Conservation (phyloP, 768 basidiomycete species). For the Dentipellis sp. region DNA sequence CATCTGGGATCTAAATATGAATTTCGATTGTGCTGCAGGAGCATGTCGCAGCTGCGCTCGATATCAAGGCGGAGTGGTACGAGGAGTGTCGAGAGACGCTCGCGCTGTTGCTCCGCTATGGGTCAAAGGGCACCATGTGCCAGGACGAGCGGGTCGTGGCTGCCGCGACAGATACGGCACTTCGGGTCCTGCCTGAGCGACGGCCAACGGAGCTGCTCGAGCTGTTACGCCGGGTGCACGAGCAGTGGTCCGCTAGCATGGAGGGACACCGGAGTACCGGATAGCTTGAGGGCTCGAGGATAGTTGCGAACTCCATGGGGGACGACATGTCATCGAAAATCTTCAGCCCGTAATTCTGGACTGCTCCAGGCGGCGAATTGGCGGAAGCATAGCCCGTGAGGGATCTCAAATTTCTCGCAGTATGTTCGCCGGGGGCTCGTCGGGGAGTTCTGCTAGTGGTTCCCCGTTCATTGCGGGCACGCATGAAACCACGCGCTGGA, state of each 20-base stretch:
- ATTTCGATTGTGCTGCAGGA: constrained; percentile 34
- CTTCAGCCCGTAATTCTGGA: too few species aligned
- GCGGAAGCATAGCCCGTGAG: too few species aligned
- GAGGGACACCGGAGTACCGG: background rate
- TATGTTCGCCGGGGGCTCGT: too few species aligned
- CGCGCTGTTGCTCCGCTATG: constrained; percentile 44
- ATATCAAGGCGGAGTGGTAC: constrained; percentile 33
- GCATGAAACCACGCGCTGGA: too few species aligned
- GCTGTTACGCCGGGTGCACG: constrained; percentile 40
- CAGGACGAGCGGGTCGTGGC: background rate
- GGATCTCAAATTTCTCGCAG: too few species aligned
- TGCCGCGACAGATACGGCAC: background rate
- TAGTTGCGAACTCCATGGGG: too few species aligned
- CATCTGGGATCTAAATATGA: constrained; percentile 28
- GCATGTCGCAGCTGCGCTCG: constrained; percentile 47
- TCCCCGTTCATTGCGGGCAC: too few species aligned
- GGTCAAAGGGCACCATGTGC: constrained; percentile 35
- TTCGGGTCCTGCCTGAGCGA: constrained; percentile 27
- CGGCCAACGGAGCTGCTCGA: constrained; percentile 42
- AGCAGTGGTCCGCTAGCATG: constrained; percentile 24
- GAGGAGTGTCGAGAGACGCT: constrained; percentile 42
- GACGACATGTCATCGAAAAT: too few species aligned
- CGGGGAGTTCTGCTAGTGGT: too few species aligned
- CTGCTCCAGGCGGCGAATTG: too few species aligned
- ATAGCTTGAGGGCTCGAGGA: too few species aligned